A percentile compares a stretch with the other conserved stretches of the same genome.
Evolutionary conservation across 371 early-diverging fungal genomes (phyloP).

Genomic region (Entomophthora muscae): DNA sequence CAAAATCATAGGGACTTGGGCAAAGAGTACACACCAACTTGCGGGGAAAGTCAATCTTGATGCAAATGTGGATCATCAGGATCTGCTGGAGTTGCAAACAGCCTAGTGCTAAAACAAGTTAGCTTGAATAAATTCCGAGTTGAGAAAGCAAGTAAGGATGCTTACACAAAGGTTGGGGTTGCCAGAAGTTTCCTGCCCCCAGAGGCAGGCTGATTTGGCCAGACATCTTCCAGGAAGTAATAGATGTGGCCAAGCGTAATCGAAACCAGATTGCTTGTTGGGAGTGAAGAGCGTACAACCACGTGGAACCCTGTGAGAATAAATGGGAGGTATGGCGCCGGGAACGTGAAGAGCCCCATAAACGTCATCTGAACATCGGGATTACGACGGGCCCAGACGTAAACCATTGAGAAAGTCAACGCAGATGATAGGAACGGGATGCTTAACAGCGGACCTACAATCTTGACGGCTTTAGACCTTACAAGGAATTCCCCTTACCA

Average conservation of each 20-base stretch:
- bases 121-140: not conserved
- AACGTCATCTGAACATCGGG: conserved; percentile 70
- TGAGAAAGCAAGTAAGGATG: not conserved
- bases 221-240: conserved; percentile 87
- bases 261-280: conserved; percentile 64
- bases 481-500: conserved; percentile 20
- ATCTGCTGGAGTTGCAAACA: not conserved
- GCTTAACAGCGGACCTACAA: conserved; percentile 41
- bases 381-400: conserved; percentile 90
- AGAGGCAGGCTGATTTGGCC: conserved; percentile 54
- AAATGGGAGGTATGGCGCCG: conserved; percentile 89
- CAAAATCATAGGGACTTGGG: too few species aligned
- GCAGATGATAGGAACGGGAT: conserved; percentile 72
- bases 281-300: conserved; percentile 26
- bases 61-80: not conserved
- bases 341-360: conserved; percentile 70
- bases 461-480: conserved; percentile 19
- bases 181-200: conserved; percentile 33
- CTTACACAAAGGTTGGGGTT: conserved; percentile 42
- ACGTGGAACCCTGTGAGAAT: conserved; percentile 69
- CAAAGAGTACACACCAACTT: too few species aligned
- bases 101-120: not conserved
- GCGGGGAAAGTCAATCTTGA: not conserved
- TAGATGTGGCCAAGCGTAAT: conserved; percentile 82
- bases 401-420: conserved; percentile 72